Conservation (phyloP, 257 asterid species). For the Ophiorrhiza pumila region DNA sequence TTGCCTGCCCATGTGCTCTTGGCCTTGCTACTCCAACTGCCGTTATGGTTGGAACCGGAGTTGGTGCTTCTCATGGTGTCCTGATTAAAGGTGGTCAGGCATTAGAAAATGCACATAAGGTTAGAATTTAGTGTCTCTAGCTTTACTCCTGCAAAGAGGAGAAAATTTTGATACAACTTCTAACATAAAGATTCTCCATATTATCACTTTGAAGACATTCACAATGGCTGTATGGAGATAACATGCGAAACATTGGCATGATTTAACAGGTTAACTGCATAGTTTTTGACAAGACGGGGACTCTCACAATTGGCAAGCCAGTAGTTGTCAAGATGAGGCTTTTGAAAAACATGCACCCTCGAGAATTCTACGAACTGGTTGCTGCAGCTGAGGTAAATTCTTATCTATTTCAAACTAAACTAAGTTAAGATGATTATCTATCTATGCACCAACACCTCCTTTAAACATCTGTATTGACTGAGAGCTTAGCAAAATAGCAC, state of each 20-base stretch:
- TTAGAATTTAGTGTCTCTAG: slow-evolving; percentile 12
- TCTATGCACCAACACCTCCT: too few species aligned
- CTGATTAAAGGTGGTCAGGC: slow-evolving; percentile 93
- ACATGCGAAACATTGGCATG: background rate
- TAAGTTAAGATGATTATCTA: background rate
- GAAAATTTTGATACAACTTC: too few species aligned
- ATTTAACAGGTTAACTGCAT: slow-evolving; percentile 60
- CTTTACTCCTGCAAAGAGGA: background rate
- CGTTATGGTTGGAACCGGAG: slow-evolving; percentile 85
- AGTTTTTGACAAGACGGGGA: slow-evolving; percentile 83
- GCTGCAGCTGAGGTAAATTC: slow-evolving; percentile 80
- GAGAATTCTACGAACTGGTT: slow-evolving; percentile 54
- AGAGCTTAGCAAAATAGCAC: too few species aligned
- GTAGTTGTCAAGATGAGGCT: slow-evolving; percentile 55
- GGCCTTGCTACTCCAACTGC: slow-evolving; percentile 93
- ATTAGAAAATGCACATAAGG: slow-evolving; percentile 82
- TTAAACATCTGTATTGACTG: too few species aligned
- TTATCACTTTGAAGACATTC: too few species aligned
- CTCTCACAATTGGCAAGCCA: slow-evolving; percentile 83
- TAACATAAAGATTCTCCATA: too few species aligned
- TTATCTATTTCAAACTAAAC: background rate
- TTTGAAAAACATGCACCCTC: slow-evolving; percentile 44
- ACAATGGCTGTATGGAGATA: background rate
- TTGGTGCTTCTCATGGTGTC: slow-evolving; percentile 81
- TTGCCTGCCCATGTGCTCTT: slow-evolving; percentile 91